A percentile compares a stretch with the other conserved stretches of the same genome.
These are phyloP conservation scores for Mortierella sp. DNA, from an alignment of 371 early-diverging fungal species.

Conservation along the genomic window DNA sequence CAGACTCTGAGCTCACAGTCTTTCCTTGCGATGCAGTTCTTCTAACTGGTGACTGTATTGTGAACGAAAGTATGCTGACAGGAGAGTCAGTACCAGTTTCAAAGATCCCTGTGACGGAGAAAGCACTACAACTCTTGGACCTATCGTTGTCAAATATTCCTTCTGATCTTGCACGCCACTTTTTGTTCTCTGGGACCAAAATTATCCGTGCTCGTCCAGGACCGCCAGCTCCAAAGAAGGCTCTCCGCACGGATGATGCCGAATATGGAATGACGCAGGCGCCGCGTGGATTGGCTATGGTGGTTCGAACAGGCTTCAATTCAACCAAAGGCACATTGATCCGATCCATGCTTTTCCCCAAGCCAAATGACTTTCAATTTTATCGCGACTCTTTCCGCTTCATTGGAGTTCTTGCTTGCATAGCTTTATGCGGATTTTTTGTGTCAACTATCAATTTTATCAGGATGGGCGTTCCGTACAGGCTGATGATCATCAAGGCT, in stretches of 20 bases:
- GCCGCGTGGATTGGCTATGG: constrained; percentile 80
- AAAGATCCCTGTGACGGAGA: constrained; percentile 81
- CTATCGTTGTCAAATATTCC: constrained; percentile 76
- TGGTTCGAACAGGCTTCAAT: constrained; percentile 96
- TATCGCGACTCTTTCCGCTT: constrained; percentile 96
- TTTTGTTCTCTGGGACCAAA: constrained; percentile 93
- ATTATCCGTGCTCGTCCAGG: constrained; percentile 85
- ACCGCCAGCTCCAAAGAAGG: constrained; percentile 28
- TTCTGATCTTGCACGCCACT: constrained; percentile 81
- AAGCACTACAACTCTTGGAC: constrained; percentile 78
- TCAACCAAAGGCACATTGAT: constrained; percentile 97
- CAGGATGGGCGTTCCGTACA: constrained; percentile 75
- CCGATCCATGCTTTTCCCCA: constrained; percentile 96
- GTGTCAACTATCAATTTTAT: constrained; percentile 90
- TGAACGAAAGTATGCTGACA: constrained; percentile 99
- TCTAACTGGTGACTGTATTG: constrained; percentile 96
- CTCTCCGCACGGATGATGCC: constrained; percentile 19
- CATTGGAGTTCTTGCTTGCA: constrained; percentile 88
- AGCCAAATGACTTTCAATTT: constrained; percentile 94
- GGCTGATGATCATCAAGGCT: constrained; percentile 86
- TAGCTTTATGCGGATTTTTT: constrained; percentile 87
- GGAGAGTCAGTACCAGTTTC: constrained; percentile 90
- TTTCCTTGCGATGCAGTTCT: constrained; percentile 97
- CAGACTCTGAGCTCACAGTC: constrained; percentile 65
- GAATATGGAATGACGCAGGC: constrained; percentile 30